phyloP scores from a whole-genome alignment of 2,329 filamentous ascomycete genomes.

The Cadophora luteo-olivacea region DNA sequence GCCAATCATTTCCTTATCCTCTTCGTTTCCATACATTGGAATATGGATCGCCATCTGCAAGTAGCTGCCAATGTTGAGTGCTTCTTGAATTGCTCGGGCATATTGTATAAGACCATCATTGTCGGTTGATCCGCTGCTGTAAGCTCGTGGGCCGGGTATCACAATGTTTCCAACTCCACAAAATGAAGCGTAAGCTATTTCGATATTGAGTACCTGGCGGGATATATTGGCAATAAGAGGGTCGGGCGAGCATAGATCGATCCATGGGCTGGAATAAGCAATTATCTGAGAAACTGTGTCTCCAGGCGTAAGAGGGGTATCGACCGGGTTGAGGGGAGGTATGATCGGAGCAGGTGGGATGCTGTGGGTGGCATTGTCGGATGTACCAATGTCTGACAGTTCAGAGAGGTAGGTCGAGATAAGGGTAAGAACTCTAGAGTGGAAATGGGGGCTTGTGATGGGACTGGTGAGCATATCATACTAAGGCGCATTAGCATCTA shows the following conservation, averaged over 20 bases:
- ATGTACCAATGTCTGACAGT: constrained; percentile 53
- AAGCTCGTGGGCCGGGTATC: constrained; percentile 76
- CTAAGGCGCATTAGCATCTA: constrained; percentile 51
- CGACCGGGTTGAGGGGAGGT: constrained; percentile 76
- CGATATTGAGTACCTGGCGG: constrained; percentile 86
- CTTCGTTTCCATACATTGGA: constrained; percentile 79
- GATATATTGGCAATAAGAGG: constrained; percentile 86
- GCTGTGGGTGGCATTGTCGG: constrained; percentile 48
- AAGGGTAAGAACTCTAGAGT: constrained; percentile 68
- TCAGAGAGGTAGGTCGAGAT: constrained; percentile 57
- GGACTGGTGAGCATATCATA: constrained; percentile 81
- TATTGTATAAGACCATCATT: constrained; percentile 72
- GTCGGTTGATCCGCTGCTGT: constrained; percentile 56
- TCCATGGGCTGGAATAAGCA: constrained; percentile 87
- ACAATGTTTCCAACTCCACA: constrained; percentile 87
- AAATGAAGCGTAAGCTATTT: constrained; percentile 94
- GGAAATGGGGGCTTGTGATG: constrained; percentile 78
- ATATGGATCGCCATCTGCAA: constrained; percentile 82
- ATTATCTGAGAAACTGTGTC: constrained; percentile 75
- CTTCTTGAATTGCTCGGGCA: constrained; percentile 83
- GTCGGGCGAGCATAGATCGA: constrained; percentile 84
- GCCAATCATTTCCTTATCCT: constrained; percentile 49
- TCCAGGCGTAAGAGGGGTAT: constrained; percentile 75
- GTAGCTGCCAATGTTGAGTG: constrained; percentile 75
- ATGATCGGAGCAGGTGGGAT: constrained; percentile 63